phyloP scores from a whole-genome alignment of 2,329 filamentous ascomycete genomes.

The Colletotrichum acutatum region DNA sequence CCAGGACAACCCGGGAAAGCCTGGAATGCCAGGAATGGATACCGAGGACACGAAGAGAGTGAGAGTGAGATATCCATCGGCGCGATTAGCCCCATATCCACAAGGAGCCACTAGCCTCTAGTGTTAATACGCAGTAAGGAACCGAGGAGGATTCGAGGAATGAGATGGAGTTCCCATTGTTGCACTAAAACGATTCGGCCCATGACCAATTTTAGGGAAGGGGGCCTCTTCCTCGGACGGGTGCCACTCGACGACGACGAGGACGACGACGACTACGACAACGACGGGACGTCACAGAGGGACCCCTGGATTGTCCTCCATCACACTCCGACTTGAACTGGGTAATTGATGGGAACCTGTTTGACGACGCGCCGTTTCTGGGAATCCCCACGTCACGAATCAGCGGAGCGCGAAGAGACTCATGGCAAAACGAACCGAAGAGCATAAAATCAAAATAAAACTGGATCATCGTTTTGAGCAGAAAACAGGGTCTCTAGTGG shows the following conservation, averaged over 20 bases:
- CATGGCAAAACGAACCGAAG: neutral
- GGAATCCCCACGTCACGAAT: neutral
- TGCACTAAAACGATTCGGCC: neutral
- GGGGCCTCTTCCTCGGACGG: neutral
- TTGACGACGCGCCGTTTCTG: neutral
- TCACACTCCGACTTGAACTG: neutral
- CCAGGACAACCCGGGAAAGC: neutral
- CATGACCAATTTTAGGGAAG: constrained; percentile 1
- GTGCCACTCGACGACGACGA: neutral
- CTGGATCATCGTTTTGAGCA: neutral
- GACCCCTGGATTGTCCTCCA: neutral
- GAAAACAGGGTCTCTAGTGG: neutral
- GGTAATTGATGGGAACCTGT: neutral
- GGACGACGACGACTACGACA: neutral
- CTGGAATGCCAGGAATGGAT: neutral
- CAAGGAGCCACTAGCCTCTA: neutral
- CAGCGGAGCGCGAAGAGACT: neutral
- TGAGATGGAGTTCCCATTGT: neutral
- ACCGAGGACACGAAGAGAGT: neutral
- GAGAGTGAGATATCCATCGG: neutral
- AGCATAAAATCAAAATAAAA: neutral
- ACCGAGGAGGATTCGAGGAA: neutral
- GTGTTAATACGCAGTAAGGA: neutral
- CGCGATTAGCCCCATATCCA: neutral
- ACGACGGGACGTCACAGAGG: neutral